A percentile compares a stretch with the other conserved stretches of the same genome.
Evolutionary conservation across 495 filamentous ascomycete genomes (phyloP).

Genomic region (Tuber microsphaerosporum): DNA sequence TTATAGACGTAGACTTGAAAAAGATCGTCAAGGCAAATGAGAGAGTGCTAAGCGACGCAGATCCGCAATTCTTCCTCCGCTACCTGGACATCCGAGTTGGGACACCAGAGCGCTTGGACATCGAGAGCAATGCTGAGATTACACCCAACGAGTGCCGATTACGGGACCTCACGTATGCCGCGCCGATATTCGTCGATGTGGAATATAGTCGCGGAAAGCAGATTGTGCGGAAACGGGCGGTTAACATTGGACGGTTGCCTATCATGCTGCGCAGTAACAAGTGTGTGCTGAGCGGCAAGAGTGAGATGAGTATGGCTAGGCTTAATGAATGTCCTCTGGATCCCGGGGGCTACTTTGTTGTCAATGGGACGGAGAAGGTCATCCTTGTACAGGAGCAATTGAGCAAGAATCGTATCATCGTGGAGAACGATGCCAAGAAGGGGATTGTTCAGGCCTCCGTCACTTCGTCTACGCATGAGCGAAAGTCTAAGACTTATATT

Average conservation of each 20-base stretch:
- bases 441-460: conserved; percentile 90
- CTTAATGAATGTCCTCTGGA: conserved; percentile 93
- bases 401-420: conserved; percentile 97
- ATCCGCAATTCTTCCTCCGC: conserved; percentile 71
- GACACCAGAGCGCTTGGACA: conserved; percentile 66
- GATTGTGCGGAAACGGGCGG: conserved; percentile 59
- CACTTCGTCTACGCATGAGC: conserved; percentile 90
- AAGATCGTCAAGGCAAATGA: conserved; percentile 88
- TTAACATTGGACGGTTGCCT: conserved; percentile 81
- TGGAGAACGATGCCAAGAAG: conserved; percentile 84
- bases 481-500: conserved; percentile 95
- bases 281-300: conserved; percentile 72
- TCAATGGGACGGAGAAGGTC: conserved; percentile 83
- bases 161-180: conserved; percentile 90
- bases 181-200: conserved; percentile 82
- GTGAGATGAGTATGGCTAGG: conserved; percentile 71
- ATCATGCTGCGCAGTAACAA: conserved; percentile 95
- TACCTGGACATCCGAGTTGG: conserved; percentile 83
- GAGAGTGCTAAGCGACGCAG: conserved; percentile 76
- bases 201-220: conserved; percentile 71
- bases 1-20: conserved; percentile 89
- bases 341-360: conserved; percentile 92
- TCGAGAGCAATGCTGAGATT: conserved; percentile 58
- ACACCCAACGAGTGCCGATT: conserved; percentile 93
- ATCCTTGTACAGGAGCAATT: conserved; percentile 96